Evolutionary conservation across 2,329 filamentous ascomycete genomes (phyloP).

Genomic region (Ceratocystiopsis brevicomis): DNA sequence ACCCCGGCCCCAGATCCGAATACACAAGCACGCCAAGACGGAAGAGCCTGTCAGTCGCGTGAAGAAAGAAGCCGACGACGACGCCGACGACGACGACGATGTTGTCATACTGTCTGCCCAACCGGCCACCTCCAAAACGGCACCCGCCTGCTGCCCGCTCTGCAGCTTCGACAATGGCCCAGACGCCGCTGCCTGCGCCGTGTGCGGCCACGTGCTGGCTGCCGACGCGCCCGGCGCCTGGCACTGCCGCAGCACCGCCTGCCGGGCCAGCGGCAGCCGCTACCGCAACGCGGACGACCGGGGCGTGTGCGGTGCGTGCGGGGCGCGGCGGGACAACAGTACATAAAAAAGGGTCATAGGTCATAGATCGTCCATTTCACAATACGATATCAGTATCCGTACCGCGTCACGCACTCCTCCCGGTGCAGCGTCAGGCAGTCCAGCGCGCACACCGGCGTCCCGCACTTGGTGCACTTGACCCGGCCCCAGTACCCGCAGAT

Average conservation of each 20-base stretch:
- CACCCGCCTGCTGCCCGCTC: conserved; percentile 27
- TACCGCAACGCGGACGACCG: conserved; percentile 55
- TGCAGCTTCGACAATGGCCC: conserved; percentile 49
- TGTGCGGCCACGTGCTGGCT: conserved; percentile 53
- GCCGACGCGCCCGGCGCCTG: conserved; percentile 35
- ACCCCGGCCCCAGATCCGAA: no score
- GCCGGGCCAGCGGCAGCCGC: conserved; percentile 27
- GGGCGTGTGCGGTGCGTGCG: conserved; percentile 53
- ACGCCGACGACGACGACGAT: background rate
- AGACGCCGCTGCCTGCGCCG: conserved; percentile 37
- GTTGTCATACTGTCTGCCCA: no score
- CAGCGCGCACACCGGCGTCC: conserved; percentile 57
- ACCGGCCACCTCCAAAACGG: no score
- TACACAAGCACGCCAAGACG: no score
- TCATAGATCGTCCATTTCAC: no score
- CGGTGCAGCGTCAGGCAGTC: conserved; percentile 55
- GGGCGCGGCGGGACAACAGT: conserved; percentile 15
- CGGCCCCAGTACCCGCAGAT: conserved; percentile 70
- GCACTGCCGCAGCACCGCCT: conserved; percentile 39
- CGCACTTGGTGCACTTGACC: conserved; percentile 59
- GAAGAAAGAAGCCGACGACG: background rate
- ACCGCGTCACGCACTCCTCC: conserved; percentile 50
- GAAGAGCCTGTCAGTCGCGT: background rate
- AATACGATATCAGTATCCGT: no score
- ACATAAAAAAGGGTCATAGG: no score